These are phyloP conservation scores for Marasmius sp. DNA, from an alignment of 1,284 basidiomycete species.

Conservation along the genomic window DNA sequence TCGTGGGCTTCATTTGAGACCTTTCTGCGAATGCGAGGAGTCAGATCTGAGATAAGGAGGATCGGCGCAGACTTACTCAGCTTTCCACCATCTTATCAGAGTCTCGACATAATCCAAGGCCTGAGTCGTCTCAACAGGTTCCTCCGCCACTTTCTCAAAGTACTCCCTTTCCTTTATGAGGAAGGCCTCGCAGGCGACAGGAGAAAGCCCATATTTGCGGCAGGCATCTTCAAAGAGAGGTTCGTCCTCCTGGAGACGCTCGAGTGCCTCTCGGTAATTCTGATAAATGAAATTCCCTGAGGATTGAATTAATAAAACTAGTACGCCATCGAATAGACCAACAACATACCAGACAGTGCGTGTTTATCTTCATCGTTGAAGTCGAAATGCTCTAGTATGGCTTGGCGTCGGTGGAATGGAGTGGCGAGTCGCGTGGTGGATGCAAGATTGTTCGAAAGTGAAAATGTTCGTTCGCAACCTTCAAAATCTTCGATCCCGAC, in stretches of 20 bases:
- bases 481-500: conserved; percentile 35
- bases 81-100: conserved; percentile 10
- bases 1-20: background rate
- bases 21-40: background rate
- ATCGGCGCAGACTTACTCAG: conserved; percentile 14
- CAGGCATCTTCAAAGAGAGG: conserved; percentile 1
- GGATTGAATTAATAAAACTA: background rate
- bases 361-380: conserved; percentile 23
- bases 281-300: background rate
- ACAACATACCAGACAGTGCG: conserved; percentile 9
- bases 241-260: conserved; percentile 15
- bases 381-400: conserved; percentile 21
- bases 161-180: conserved; percentile 19
- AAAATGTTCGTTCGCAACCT: conserved; percentile 30
- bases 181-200: conserved; percentile 20
- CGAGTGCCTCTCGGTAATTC: conserved; percentile 23
- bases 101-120: conserved; percentile 20
- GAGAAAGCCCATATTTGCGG: background rate
- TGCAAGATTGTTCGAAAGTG: conserved; percentile 28
- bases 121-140: conserved; percentile 11
- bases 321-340: conserved; percentile 9
- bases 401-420: conserved; percentile 25
- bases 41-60: background rate
- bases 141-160: conserved; percentile 15
- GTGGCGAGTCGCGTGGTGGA: conserved; percentile 20